phyloP scores from a whole-genome alignment of 2,329 filamentous ascomycete species.

The Calonectria naviculata region DNA sequence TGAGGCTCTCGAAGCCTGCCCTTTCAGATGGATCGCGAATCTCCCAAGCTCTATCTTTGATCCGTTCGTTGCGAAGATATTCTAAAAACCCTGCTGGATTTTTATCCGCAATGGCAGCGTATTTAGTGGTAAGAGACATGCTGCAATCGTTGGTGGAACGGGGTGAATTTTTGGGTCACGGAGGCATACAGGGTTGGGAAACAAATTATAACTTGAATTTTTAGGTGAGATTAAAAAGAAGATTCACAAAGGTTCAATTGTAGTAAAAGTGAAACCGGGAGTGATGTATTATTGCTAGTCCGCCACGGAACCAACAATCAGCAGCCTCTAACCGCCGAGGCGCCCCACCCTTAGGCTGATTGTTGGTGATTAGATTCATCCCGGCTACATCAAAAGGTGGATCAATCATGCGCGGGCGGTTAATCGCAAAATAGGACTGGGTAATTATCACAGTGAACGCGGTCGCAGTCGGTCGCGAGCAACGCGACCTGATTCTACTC shows the following conservation, averaged over 20 bases:
- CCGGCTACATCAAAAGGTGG: too few species aligned
- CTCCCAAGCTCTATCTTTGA: background rate
- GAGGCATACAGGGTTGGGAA: too few species aligned
- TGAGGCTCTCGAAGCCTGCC: background rate
- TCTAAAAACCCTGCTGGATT: background rate
- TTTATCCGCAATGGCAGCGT: background rate
- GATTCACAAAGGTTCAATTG: background rate
- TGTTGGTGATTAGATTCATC: background rate
- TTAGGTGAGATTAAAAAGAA: background rate
- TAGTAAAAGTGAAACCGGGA: background rate
- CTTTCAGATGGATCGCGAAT: background rate
- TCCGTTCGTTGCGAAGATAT: background rate
- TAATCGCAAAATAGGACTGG: background rate
- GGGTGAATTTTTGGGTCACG: background rate
- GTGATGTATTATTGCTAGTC: background rate
- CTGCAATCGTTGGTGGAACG: background rate
- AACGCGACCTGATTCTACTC: background rate
- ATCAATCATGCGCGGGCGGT: background rate
- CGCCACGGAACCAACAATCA: background rate
- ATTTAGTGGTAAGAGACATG: background rate
- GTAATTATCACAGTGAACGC: background rate
- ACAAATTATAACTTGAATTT: background rate
- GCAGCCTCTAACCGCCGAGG: background rate
- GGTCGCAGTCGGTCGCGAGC: background rate
- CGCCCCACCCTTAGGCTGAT: background rate